Conservation (phyloP, 139 green algal species). For the Chlorella sp. region DNA sequence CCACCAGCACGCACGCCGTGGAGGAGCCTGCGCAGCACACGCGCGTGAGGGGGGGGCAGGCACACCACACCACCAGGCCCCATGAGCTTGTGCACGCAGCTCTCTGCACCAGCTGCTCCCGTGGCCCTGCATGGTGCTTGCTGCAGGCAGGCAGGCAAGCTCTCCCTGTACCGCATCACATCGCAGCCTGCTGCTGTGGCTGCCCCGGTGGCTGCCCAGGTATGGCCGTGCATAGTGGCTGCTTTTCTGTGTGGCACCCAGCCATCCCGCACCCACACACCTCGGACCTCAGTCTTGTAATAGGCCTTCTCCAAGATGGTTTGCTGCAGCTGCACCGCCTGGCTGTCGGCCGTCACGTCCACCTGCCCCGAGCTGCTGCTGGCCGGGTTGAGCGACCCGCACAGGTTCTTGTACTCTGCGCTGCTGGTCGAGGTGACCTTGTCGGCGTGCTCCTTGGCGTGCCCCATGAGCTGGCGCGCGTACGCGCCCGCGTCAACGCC, state of each 20-base stretch:
- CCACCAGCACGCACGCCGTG: slow-evolving; percentile 75
- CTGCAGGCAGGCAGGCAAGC: no score
- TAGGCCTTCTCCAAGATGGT: slow-evolving; percentile 15
- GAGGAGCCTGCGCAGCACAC: slow-evolving; percentile 56
- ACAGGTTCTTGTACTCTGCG: slow-evolving; percentile 7
- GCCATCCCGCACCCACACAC: neutral
- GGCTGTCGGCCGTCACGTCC: neutral
- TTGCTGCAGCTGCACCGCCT: slow-evolving; percentile 3
- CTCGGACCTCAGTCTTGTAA: slow-evolving; percentile 13
- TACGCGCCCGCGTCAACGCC: slow-evolving; percentile 81
- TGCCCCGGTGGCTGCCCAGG: no score
- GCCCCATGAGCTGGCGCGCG: slow-evolving; percentile 68
- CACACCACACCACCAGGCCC: no score
- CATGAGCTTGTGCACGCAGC: no score
- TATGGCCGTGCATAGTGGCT: no score
- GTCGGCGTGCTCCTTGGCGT: slow-evolving; percentile 45
- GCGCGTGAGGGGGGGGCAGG: no score
- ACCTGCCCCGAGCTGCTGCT: neutral
- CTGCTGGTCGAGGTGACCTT: neutral
- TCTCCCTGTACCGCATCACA: no score
- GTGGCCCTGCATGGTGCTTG: no score
- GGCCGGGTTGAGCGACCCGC: neutral
- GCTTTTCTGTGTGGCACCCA: no score
- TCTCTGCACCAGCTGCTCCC: no score
- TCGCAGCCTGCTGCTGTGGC: no score